Evolutionary conservation across 1,284 basidiomycete genomes (phyloP).

Genomic region (Puccinia horiana): DNA sequence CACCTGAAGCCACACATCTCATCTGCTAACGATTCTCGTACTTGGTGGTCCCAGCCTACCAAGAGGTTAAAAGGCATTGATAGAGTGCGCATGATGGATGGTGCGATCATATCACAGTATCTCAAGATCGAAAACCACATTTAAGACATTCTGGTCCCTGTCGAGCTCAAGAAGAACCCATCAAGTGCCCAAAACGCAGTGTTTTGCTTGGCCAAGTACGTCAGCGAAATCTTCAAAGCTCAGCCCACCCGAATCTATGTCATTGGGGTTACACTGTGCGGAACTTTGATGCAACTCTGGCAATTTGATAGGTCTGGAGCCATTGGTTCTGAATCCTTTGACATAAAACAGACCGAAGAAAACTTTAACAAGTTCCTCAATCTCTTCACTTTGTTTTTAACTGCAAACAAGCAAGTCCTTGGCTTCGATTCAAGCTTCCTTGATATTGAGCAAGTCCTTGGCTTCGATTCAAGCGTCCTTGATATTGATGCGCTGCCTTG

Average conservation of each 20-base stretch:
- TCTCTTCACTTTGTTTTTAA: background rate
- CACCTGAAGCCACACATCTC: background rate
- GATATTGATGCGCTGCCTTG: background rate
- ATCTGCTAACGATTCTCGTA: background rate
- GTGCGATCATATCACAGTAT: background rate
- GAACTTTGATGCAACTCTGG: background rate
- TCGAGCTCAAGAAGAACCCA: background rate
- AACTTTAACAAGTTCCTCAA: background rate
- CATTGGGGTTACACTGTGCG: background rate
- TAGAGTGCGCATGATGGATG: background rate
- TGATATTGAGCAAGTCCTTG: background rate
- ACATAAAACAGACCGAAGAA: background rate
- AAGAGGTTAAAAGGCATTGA: background rate
- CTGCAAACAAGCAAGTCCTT: background rate
- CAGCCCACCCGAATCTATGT: slow-evolving; percentile 12
- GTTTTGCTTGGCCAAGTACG: background rate
- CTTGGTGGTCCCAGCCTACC: background rate
- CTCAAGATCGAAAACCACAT: background rate
- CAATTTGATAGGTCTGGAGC: slow-evolving; percentile 1
- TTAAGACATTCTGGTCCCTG: background rate
- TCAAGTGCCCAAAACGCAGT: background rate
- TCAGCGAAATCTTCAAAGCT: background rate
- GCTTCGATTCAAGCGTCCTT: background rate
- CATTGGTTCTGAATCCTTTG: background rate
- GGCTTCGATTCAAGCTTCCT: background rate